Evolutionary conservation across 805 yeast species (phyloP).

Genomic region (Spathaspora girioi): DNA sequence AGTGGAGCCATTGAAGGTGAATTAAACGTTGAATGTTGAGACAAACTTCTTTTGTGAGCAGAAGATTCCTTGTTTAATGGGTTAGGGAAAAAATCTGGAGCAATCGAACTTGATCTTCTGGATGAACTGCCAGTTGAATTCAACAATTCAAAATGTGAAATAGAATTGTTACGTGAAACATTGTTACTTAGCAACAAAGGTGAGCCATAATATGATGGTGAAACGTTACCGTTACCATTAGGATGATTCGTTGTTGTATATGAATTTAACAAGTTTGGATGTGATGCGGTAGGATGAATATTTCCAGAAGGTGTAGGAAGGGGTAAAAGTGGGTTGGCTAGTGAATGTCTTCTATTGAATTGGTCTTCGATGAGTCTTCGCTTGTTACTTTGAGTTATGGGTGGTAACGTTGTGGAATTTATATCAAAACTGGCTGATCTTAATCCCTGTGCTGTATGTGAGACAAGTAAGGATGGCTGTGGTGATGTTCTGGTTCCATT

Average conservation of each 20-base stretch:
- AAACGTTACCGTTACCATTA: slow-evolving; percentile 8
- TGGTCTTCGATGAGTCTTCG: slow-evolving; percentile 26
- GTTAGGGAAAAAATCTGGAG: slow-evolving; percentile 43
- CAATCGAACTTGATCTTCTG: slow-evolving; percentile 37
- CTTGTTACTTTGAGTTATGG: slow-evolving; percentile 17
- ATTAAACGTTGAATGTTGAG: slow-evolving; percentile 26
- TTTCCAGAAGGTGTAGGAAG: slow-evolving; percentile 6
- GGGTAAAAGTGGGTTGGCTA: slow-evolving; percentile 18
- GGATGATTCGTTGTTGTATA: slow-evolving; percentile 6
- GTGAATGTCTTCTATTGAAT: slow-evolving; percentile 22
- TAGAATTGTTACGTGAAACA: slow-evolving; percentile 36
- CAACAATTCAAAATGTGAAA: slow-evolving; percentile 29
- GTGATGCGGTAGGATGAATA: slow-evolving; percentile 11
- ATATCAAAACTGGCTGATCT: slow-evolving; percentile 26
- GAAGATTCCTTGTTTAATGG: slow-evolving; percentile 21
- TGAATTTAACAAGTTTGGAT: slow-evolving; percentile 18
- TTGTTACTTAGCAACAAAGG: slow-evolving; percentile 24
- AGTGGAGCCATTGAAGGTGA: slow-evolving; percentile 24
- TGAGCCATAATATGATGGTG: slow-evolving; percentile 28
- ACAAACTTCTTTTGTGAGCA: slow-evolving; percentile 23
- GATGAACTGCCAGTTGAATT: slow-evolving; percentile 20
- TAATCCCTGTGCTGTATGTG: slow-evolving; percentile 3
- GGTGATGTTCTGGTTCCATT: slow-evolving; percentile 3
- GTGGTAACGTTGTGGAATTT: slow-evolving; percentile 17
- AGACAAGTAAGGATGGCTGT: slow-evolving; percentile 3